A percentile compares a stretch with the other conserved stretches of the same genome.
Conservation (phyloP, 2,329 filamentous ascomycete genomes). For the Akanthomyces lecanii region DNA sequence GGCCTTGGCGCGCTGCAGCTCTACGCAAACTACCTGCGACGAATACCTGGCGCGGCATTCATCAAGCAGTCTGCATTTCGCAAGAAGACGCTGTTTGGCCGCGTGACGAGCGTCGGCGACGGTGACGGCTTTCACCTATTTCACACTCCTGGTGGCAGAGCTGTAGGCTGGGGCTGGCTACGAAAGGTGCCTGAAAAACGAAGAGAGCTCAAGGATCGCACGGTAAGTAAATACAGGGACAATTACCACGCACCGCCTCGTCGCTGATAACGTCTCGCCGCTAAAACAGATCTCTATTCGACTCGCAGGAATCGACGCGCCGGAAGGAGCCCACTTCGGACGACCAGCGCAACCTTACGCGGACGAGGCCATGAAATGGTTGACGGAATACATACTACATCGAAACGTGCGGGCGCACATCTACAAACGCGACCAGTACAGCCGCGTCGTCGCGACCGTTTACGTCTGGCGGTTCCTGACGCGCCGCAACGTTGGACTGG, state of each 20-base stretch:
- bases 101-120: slow-evolving; percentile 91
- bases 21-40: slow-evolving; percentile 74
- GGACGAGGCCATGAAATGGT: slow-evolving; percentile 75
- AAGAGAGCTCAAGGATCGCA: slow-evolving; percentile 68
- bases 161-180: slow-evolving; percentile 90
- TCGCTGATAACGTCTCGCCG: neutral
- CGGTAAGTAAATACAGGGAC: slow-evolving; percentile 50
- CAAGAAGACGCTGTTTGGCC: slow-evolving; percentile 71
- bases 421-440: slow-evolving; percentile 85
- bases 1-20: slow-evolving; percentile 42
- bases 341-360: slow-evolving; percentile 79
- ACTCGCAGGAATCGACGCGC: slow-evolving; percentile 88
- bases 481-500: slow-evolving; percentile 75
- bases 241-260: neutral
- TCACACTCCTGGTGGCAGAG: slow-evolving; percentile 86
- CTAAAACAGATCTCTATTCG: slow-evolving; percentile 71
- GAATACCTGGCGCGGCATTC: slow-evolving; percentile 72
- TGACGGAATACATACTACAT: slow-evolving; percentile 67
- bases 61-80: slow-evolving; percentile 74
- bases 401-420: slow-evolving; percentile 77
- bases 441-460: slow-evolving; percentile 82
- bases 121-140: slow-evolving; percentile 93
- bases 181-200: slow-evolving; percentile 67
- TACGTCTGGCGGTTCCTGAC: slow-evolving; percentile 66
- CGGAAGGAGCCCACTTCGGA: slow-evolving; percentile 90